These are phyloP conservation scores for Gaertneriomyces semiglobifer DNA, from an alignment of 192 early-diverging fungal genomes.

Conservation along the genomic window DNA sequence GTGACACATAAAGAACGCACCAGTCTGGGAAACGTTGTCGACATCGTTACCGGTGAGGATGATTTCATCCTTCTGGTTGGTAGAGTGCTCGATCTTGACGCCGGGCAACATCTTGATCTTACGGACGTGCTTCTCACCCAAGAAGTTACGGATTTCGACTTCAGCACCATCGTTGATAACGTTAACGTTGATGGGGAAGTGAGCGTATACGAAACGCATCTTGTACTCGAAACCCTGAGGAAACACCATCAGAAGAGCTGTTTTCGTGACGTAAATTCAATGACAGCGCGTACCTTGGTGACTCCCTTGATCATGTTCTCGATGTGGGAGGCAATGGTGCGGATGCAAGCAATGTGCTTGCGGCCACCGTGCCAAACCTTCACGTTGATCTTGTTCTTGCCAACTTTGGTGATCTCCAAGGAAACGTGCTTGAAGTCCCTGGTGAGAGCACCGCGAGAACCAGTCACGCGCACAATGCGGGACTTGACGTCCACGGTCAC, in stretches of 20 bases:
- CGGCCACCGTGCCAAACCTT: slow-evolving; percentile 92
- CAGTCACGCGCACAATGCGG: slow-evolving; percentile 80
- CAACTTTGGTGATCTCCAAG: slow-evolving; percentile 78
- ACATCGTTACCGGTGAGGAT: slow-evolving; percentile 90
- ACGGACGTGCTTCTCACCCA: slow-evolving; percentile 92
- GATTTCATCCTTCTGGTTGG: slow-evolving; percentile 91
- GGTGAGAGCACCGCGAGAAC: slow-evolving; percentile 82
- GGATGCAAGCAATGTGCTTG: slow-evolving; percentile 98
- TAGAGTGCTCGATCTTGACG: slow-evolving; percentile 74
- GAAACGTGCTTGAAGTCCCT: slow-evolving; percentile 93
- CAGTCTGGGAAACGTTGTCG: slow-evolving; percentile 90
- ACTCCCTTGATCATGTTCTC: slow-evolving; percentile 97
- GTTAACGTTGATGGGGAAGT: slow-evolving; percentile 99
- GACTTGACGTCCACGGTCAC: slow-evolving; percentile 84
- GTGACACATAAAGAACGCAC: slow-evolving; percentile 31
- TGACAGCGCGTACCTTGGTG: slow-evolving; percentile 65
- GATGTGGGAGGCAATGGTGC: slow-evolving; percentile 92
- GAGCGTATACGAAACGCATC: slow-evolving; percentile 98
- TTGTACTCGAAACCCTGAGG: slow-evolving; percentile 91
- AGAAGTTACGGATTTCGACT: slow-evolving; percentile 98
- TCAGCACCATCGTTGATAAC: slow-evolving; percentile 68
- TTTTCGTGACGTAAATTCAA: no score
- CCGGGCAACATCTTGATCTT: slow-evolving; percentile 82
- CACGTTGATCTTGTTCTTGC: slow-evolving; percentile 71
- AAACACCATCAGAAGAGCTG: neutral